Percentiles rank a stretch among this genome's conserved stretches.
Conservation (phyloP, 345 rosid species). For the Conringia planisiliqua region DNA sequence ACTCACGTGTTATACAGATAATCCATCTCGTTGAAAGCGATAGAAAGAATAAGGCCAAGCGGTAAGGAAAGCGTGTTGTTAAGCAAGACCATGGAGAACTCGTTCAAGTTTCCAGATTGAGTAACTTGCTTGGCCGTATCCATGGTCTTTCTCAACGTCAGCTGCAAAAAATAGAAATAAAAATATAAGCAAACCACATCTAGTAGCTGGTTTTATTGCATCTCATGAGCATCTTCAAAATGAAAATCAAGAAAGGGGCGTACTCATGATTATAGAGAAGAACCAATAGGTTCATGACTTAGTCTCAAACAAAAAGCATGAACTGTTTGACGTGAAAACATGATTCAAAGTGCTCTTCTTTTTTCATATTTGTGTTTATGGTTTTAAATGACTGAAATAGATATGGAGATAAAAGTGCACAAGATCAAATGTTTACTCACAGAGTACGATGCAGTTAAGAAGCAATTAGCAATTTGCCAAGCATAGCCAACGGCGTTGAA, state of each 20-base stretch:
- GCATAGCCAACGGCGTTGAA: conserved; percentile 88
- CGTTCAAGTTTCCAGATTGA: conserved; percentile 85
- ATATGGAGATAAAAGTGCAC: background rate
- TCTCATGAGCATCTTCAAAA: background rate
- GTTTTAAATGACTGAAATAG: background rate
- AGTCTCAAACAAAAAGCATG: background rate
- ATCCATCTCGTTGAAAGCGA: conserved; percentile 78
- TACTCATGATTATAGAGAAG: background rate
- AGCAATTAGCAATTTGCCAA: conserved; percentile 91
- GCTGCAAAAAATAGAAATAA: conserved; percentile 47
- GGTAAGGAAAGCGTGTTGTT: conserved; percentile 93
- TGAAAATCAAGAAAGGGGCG: background rate
- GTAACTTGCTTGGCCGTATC: conserved; percentile 95
- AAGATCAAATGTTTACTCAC: conserved; percentile 47
- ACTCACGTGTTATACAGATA: conserved; percentile 79
- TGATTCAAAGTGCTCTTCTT: background rate
- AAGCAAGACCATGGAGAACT: conserved; percentile 96
- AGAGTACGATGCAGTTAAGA: conserved; percentile 92
- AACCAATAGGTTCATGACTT: background rate
- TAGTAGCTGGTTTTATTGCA: background rate
- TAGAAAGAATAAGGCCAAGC: conserved; percentile 69
- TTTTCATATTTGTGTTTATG: conserved; percentile 2
- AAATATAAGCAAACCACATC: background rate
- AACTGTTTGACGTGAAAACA: background rate
- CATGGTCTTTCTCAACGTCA: conserved; percentile 90